Evolutionary conservation across 208 protist genomes (phyloP).

Genomic region (Trypanosoma vivax): DNA sequence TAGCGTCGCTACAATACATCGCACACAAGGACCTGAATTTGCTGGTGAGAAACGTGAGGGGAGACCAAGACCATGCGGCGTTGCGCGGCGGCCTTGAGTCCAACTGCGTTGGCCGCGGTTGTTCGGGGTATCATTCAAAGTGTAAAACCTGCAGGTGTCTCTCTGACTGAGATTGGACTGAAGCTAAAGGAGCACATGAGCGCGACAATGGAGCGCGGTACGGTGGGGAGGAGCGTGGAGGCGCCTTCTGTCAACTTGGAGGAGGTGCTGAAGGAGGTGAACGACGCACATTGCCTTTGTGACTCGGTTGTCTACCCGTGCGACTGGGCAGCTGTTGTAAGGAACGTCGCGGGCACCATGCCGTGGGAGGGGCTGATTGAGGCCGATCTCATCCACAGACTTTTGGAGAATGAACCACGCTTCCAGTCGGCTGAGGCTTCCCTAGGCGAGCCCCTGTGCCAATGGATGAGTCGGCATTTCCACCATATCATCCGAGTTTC

Average conservation of each 20-base stretch:
- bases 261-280: conserved; percentile 10
- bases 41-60: neutral
- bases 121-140: conserved; percentile 13
- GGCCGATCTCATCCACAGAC: conserved; percentile 19
- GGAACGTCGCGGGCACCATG: conserved; percentile 22
- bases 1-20: neutral
- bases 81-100: neutral
- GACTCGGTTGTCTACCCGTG: conserved; percentile 21
- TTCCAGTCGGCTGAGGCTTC: conserved; percentile 10
- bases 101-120: neutral
- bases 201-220: neutral
- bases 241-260: conserved; percentile 1
- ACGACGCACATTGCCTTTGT: conserved; percentile 12
- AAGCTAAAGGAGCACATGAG: conserved; percentile 14
- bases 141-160: conserved; percentile 14
- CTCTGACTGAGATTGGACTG: conserved; percentile 15
- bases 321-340: conserved; percentile 41
- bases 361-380: conserved; percentile 68
- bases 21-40: neutral
- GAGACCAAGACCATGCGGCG: conserved; percentile 5
- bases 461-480: conserved; percentile 37
- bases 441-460: conserved; percentile 24
- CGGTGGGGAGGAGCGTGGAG: neutral
- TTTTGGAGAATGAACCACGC: conserved; percentile 17
- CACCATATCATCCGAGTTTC: conserved; percentile 32